These are phyloP conservation scores for Epichloe baconii DNA, from an alignment of 2,329 filamentous ascomycete species.

Conservation along the genomic window DNA sequence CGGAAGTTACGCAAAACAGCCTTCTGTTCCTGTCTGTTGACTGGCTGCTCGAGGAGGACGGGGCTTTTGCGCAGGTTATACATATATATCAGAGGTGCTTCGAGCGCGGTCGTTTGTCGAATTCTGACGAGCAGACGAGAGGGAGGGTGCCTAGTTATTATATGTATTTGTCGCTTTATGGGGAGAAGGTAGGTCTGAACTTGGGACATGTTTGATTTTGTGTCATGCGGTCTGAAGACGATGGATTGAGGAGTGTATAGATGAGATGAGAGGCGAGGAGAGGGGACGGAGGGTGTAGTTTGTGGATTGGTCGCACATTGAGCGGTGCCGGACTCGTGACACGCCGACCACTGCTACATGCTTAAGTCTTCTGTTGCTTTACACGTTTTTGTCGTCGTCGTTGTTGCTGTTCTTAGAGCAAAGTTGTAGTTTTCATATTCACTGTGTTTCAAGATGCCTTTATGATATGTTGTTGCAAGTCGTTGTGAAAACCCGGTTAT, in stretches of 20 bases:
- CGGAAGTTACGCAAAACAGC: background rate
- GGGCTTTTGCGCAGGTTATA: background rate
- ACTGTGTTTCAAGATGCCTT: background rate
- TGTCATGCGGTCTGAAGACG: slow-evolving; percentile 15
- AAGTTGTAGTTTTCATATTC: slow-evolving; percentile 3
- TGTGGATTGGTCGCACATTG: slow-evolving; percentile 10
- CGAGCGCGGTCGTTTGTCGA: background rate
- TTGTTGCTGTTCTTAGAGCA: slow-evolving; percentile 25
- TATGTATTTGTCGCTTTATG: slow-evolving; percentile 21
- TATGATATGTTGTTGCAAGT: too few relatives aligned
- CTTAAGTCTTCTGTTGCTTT: slow-evolving; percentile 33
- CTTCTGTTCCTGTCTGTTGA: background rate
- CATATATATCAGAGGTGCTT: background rate
- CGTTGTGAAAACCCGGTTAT: background rate
- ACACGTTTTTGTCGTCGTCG: slow-evolving; percentile 14
- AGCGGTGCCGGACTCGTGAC: slow-evolving; percentile 20
- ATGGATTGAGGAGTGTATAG: slow-evolving; percentile 16
- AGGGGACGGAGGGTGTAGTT: slow-evolving; percentile 7
- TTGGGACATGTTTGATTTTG: slow-evolving; percentile 16
- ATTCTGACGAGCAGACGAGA: slow-evolving; percentile 4
- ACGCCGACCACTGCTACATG: slow-evolving; percentile 31
- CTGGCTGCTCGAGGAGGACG: slow-evolving; percentile 6
- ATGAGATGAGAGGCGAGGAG: slow-evolving; percentile 10
- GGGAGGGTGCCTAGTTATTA: slow-evolving; percentile 12
- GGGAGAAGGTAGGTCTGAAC: slow-evolving; percentile 18